Evolutionary conservation across 108 stramenopile species (phyloP), one percentile per base, ranked within the genome.

Genomic region (Discostella stelligeroides): DNA sequence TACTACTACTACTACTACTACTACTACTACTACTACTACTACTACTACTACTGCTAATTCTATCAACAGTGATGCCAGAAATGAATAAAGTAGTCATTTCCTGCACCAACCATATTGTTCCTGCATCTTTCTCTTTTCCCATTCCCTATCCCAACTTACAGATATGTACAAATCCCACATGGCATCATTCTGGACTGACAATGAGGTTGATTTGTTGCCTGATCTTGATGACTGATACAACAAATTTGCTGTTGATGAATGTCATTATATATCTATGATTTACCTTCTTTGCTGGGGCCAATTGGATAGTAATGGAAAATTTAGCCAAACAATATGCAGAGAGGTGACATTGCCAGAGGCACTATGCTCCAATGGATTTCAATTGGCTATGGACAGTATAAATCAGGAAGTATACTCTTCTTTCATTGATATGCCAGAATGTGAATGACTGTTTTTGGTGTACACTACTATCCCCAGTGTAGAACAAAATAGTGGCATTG

Each of bases 121-220:
- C 7, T 84, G 96, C 2, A 96, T 95, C 74, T 92, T 90, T 10
- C 82, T 97, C 23, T n/a, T 96, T 97, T 53, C 97, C 97, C 15
- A 88, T 97, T 40, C 84, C 88, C 59, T 84, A 96, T 70, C 68
- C 88, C 23, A 95, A 94, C 82, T 71, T 96, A 4, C 95, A 97
- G 98, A 79, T 43, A 96, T 98, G 95, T 98, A 98, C 92, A 98
- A 98, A 68, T 90, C 97, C 69, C 91, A 95, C 40, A 96, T 96
- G 51, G 98, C 98, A 0, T 96, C 93, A 41, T 98, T 98, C 65
- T 98, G 98, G 98, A 98, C 98, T n/a, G 96, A 94, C 7, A 97
- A 98, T 69, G 98, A 98, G 68, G 94, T 98, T 60, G 97, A 98
- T 66, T 86, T 98, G 0, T 91, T 89, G 4, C 76, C 92, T n/a